Evolutionary conservation across 352 stramenopile species (phyloP), one percentile per base, ranked within the genome.

Genomic region (Phytophthora tentaculata): DNA sequence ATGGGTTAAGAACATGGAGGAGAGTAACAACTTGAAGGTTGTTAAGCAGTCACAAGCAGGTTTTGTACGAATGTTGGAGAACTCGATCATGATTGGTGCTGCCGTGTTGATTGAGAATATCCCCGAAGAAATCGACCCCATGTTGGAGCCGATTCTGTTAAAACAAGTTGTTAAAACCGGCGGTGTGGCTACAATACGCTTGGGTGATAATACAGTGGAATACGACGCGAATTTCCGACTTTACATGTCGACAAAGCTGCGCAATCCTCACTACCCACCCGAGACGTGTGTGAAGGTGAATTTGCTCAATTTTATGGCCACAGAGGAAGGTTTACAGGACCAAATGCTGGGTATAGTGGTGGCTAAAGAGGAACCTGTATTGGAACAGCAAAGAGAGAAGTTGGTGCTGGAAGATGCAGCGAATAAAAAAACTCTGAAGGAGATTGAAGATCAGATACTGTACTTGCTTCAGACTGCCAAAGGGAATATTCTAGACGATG

Each of bases 231-330:
- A 95, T 59, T 99, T 99, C 69, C 84, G 90, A 0, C 53, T 98
- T 17, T 98, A 98, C 72, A 97, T 98, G 79, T 98, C 94, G 4
- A 98, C 96, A 5, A 98, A 98, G 65, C 67, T 98, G 9, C 80
- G 85, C 0, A 98, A 98, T 57, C 96, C 96, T 32, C 95, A 98
- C 62, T 98, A 98, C 68, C 86, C 92, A 19, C 95, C 96, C 0
- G 96, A 98, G 71, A 90, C 95, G 20, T 98, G 92, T 60, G 96
- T 98, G n/a, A 98, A 98, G 67, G 96, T 98, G 2, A 98, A 98
- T 66, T 71, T 99, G 61, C 75, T 99, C 28, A 99, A 99, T 69
- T 99, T 99, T 55, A 98, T 98, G 90, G 94, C 94, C 13, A 99
- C 96, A 0, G 81, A 96, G 51, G 94, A 98, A 67, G 96, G 96